Percentiles rank a stretch among this genome's conserved stretches.
phyloP scores from a whole-genome alignment of 805 yeast genomes.

The Ogataea ganodermae region DNA sequence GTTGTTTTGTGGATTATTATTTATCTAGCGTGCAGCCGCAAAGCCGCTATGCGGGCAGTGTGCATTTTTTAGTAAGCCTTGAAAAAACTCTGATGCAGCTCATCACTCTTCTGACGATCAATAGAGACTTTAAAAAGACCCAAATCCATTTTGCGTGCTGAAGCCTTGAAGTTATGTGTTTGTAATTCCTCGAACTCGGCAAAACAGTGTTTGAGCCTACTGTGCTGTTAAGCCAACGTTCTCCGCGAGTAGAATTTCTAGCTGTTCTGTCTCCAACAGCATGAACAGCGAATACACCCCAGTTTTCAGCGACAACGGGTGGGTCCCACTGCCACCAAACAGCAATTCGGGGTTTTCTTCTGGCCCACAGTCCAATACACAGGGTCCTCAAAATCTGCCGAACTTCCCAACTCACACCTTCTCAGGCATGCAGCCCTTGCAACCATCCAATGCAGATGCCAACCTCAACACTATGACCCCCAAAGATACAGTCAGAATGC shows the following conservation, averaged over 20 bases:
- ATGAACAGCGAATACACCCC: conserved; percentile 6
- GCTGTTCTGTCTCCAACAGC: background rate
- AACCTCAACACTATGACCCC: background rate
- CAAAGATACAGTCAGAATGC: background rate
- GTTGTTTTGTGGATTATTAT: background rate
- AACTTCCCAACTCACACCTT: background rate
- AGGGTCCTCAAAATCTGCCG: background rate
- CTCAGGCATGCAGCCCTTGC: background rate
- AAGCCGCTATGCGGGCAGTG: conserved; percentile 5
- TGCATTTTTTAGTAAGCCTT: background rate
- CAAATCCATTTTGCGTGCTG: background rate
- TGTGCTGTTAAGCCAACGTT: background rate
- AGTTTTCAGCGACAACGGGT: background rate
- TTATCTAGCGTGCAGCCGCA: conserved; percentile 1
- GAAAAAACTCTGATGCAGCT: conserved; percentile 4
- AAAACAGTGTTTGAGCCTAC: background rate
- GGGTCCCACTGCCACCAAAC: background rate
- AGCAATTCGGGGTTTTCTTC: background rate
- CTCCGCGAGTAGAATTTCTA: background rate
- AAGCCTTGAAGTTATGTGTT: background rate
- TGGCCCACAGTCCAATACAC: background rate
- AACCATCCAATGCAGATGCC: background rate
- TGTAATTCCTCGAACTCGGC: background rate
- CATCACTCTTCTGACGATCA: conserved; percentile 2
- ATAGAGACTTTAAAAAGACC: background rate